Base-by-base conservation (phyloP, 352 stramenopile genomes). In the Globisporangium abappressorium region DNA sequence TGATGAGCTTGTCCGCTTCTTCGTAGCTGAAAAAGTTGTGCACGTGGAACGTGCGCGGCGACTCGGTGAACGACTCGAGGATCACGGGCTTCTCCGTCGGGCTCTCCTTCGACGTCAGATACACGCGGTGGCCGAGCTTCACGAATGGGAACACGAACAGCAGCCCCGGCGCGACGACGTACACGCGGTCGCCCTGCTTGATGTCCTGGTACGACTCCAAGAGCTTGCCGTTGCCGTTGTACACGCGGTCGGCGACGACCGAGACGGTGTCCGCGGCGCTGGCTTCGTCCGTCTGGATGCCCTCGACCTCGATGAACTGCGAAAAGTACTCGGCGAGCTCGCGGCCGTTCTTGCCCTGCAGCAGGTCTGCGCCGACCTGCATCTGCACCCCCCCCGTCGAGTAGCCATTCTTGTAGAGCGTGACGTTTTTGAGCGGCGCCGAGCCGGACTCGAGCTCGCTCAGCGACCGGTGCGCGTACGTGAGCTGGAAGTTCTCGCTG, bases 1-100 rank as follows among this genome's bases (percentile, higher is more conserved):
- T 70, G 47, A 97, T 90, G 58, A 97, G 72, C 12, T 77, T 76
- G 60, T 97, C 84, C 9, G 89, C 86, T 64, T 98, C 92, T 4
- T 85, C 79, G 28, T 75, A 68, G 53, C 76, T 87, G 67, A 98
- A 95, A 60, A 98, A 97, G 58, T 97, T 89, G 75, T 95, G 78
- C 51, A 98, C 55, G 57, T 83, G 80, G 73, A 97, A 97, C 53
- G 92, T 89, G 24, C 90, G 82, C 15, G 92, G 92, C 20, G 79
- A 91, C 59, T 95, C 87, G 20, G 77, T 90, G 8, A 93, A 72
- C 47, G 83, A 92, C 71, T 93, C 87, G 43, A 95, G 80, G 47
- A 93, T 73, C 57, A 93, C 75, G 3, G 80, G 71, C 61, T 82
- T 69, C 55, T 78, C 75, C 46, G 81, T 93, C 11, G 84, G 84